Evolutionary conservation across 805 yeast genomes (phyloP), one percentile per base, ranked within the genome.

Genomic region (Lipomyces yamanashiensis): DNA sequence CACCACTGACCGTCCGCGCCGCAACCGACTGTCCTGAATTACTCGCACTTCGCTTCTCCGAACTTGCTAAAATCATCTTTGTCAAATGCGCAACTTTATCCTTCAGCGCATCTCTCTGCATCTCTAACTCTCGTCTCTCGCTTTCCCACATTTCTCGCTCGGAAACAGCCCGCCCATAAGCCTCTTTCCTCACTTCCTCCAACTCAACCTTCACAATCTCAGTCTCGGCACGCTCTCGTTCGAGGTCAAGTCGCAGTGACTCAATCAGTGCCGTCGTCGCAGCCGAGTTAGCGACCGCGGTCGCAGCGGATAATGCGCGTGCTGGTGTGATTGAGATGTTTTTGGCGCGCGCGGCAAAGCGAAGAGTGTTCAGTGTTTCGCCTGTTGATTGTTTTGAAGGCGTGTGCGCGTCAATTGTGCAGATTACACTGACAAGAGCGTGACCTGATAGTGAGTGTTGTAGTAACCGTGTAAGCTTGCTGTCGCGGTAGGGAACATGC

Each of bases 341-440:
- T 72, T 92, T 92, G 1, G 98, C 98, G 64, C 97, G 80, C 0
- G 96, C 89, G 0, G 97, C 98, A 78, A 95, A 95, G 58, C 98
- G 78, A 33, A 95, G 79, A 0, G 98, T 92, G 73, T 90, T 91
- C 45, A 87, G 79, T 0, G 98, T 90, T 74, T 93, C 98, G 0
- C 89, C 81, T n/a, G 83, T 77, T 0, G 86, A 81, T 23, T 81
- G 81, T 21, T 77, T 75, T 2, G 88, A 85, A 50, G 89, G 77
- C 71, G 90, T 92, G 41, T 50, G 49, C 21, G 67, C 21, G 50
- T 78, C 79, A 17, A 93, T 86, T 0, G 98, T 93, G 74, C 98
- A 95, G 33, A 93, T 80, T 5, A 95, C 87, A 57, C 90, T 85
- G 15, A 93, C 92, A 41, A 92, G 80, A 1, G 97, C 87, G 39